Evolutionary conservation across 169 alveolate genomes (phyloP).

Genomic region (Eimeria acervulina): DNA sequence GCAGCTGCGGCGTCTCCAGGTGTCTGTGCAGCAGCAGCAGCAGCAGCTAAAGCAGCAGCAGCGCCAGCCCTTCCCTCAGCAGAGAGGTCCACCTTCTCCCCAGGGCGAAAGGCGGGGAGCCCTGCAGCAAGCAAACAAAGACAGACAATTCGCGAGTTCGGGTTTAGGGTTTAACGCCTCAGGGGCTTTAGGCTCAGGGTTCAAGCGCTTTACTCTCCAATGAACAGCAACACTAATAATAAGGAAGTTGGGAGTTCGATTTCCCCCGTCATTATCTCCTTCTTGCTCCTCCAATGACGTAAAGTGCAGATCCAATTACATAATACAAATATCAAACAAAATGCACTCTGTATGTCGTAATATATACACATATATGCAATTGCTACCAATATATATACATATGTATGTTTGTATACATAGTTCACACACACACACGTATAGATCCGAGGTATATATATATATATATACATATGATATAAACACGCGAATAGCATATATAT

Average conservation of each 20-base stretch:
- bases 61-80: slow-evolving; percentile 27
- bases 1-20: slow-evolving; percentile 32
- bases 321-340: too few relatives aligned
- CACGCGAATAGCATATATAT: too few relatives aligned
- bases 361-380: neutral
- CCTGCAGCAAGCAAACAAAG: slow-evolving; percentile 80
- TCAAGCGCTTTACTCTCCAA: neutral
- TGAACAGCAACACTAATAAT: neutral
- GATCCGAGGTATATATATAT: too few relatives aligned
- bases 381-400: too few relatives aligned
- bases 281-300: too few relatives aligned
- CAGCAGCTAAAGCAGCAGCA: slow-evolving; percentile 25
- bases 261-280: neutral
- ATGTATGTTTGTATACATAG: too few relatives aligned
- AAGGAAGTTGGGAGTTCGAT: neutral
- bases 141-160: too few relatives aligned
- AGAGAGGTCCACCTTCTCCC: slow-evolving; percentile 90
- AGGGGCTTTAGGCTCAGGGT: too few relatives aligned
- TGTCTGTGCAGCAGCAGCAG: neutral
- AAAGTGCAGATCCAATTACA: too few relatives aligned
- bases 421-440: too few relatives aligned
- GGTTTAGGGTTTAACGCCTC: too few relatives aligned
- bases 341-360: neutral
- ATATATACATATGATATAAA: too few relatives aligned
- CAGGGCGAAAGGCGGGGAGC: slow-evolving; percentile 97